Evolutionary conservation across 768 basidiomycete species (phyloP).

Genomic region (Dictyophora rubrovolvata): DNA sequence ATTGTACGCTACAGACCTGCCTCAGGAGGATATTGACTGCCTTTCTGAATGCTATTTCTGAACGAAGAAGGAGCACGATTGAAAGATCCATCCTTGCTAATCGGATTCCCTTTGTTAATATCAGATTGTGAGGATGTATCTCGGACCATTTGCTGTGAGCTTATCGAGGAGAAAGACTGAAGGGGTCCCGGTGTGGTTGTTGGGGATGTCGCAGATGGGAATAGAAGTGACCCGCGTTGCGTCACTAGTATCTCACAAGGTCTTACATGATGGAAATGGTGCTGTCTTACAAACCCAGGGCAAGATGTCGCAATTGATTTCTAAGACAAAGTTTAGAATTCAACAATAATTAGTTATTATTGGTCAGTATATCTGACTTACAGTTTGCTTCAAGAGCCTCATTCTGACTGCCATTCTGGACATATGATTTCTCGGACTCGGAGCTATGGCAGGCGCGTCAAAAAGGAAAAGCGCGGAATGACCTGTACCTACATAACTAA

Average conservation of each 20-base stretch:
- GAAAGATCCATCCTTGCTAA: conserved; percentile 56
- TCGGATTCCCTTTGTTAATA: conserved; percentile 41
- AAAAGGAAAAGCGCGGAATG: too few species aligned
- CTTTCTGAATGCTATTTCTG: conserved; percentile 43
- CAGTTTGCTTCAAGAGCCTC: too few species aligned
- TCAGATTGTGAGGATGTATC: conserved; percentile 29
- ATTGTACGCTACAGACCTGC: conserved; percentile 39
- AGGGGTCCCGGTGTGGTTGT: background rate
- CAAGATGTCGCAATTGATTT: background rate
- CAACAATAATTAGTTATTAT: too few species aligned
- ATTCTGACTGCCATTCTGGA: too few species aligned
- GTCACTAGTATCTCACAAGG: background rate
- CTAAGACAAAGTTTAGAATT: background rate
- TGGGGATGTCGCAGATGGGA: background rate
- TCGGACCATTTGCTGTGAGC: background rate
- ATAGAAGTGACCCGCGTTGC: background rate
- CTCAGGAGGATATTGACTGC: conserved; percentile 62
- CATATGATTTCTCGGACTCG: too few species aligned
- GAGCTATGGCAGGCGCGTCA: too few species aligned
- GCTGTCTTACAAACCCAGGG: background rate
- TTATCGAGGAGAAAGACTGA: background rate
- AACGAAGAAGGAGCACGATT: conserved; percentile 45
- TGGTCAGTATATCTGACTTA: too few species aligned
- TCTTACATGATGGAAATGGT: background rate
- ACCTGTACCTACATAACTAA: too few species aligned